Percentiles rank a stretch among this genome's conserved stretches.
phyloP scores from a whole-genome alignment of 225 moss, liverwort and hornwort species.

The Polytrichum commune region DNA sequence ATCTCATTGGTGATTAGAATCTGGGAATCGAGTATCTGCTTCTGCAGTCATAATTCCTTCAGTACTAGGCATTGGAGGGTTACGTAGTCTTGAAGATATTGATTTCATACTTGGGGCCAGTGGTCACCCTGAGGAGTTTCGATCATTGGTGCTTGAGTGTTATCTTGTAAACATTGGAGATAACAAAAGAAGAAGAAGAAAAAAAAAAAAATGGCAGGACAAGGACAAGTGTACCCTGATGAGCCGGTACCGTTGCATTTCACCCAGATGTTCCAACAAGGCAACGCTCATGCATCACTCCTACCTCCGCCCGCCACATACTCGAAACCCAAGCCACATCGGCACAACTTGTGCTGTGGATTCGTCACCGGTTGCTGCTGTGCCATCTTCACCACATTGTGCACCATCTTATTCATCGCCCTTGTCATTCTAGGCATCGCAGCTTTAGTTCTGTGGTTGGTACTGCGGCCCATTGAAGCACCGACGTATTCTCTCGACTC shows the following conservation, averaged over 20 bases:
- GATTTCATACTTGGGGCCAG: too few relatives aligned
- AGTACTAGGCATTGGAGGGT: too few relatives aligned
- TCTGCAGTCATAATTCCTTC: too few relatives aligned
- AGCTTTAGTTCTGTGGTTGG: slow-evolving; percentile 21
- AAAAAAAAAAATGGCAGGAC: too few relatives aligned
- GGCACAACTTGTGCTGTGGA: not conserved
- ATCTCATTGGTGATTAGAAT: too few relatives aligned
- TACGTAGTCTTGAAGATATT: too few relatives aligned
- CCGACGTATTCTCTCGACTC: slow-evolving; percentile 17
- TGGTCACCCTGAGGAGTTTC: too few relatives aligned
- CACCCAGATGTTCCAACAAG: slow-evolving; percentile 6
- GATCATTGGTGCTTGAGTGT: too few relatives aligned
- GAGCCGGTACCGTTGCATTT: slow-evolving; percentile 14
- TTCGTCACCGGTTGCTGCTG: slow-evolving; percentile 13
- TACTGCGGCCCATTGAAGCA: slow-evolving; percentile 24
- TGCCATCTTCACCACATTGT: slow-evolving; percentile 11
- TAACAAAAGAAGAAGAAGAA: too few relatives aligned
- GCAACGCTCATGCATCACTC: not conserved
- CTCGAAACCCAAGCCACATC: not conserved
- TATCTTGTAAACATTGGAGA: too few relatives aligned
- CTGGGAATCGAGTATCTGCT: too few relatives aligned
- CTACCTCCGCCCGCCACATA: slow-evolving; percentile 16
- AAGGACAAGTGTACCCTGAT: not conserved
- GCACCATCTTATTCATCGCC: slow-evolving; percentile 9
- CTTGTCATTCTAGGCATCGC: slow-evolving; percentile 3